Evolutionary conservation across 257 asterid genomes (phyloP), one percentile per base, ranked within the genome.

Genomic region (Rhazya stricta): DNA sequence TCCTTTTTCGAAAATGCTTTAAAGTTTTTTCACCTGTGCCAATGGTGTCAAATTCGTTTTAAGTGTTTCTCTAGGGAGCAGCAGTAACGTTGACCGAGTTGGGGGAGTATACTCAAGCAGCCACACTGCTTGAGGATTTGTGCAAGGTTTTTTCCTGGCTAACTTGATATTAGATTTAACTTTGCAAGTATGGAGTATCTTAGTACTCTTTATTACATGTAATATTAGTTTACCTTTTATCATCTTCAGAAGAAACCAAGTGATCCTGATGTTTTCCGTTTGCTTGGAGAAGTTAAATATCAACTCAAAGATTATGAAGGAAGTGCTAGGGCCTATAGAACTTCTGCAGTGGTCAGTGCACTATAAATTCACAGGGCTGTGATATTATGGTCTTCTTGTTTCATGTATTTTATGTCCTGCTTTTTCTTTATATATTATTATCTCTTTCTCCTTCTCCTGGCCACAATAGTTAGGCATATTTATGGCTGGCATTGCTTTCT

Each of bases 261-360:
- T 80, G 95, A 92, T 78, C 96, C 93, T 42, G 97, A 92, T 85
- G 92, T 84, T 83, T 89, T 85, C 76, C 97, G 98, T 60, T 87
- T 92, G 85, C 98, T 94, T 76, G 99, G 96, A 81, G 98, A 92
- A 84, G 94, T 94, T 84, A 89, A 89, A 83, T 92, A 92, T 80
- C 92, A 83, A 84, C 87, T 92, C 76, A 86, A 86, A 77, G 99
- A 94, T 86, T 94, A 85, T 78, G 93, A 89, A 57, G 94, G 96
- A 77, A 92, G 99, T 82, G 89, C 86, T 79, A 77, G 71, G 83
- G 95, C 99, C 58, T 94, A 88, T 78, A 90, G 74, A 85, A 88
- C 76, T 75, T 91, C 98, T 53, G 80, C 83, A 74, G 80, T 53
- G 96, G 99, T 94, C 83, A 77, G 94, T 79, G 46, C 77, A 51